Conservation (phyloP, 768 basidiomycete species). For the Cubamyces lactineus region DNA sequence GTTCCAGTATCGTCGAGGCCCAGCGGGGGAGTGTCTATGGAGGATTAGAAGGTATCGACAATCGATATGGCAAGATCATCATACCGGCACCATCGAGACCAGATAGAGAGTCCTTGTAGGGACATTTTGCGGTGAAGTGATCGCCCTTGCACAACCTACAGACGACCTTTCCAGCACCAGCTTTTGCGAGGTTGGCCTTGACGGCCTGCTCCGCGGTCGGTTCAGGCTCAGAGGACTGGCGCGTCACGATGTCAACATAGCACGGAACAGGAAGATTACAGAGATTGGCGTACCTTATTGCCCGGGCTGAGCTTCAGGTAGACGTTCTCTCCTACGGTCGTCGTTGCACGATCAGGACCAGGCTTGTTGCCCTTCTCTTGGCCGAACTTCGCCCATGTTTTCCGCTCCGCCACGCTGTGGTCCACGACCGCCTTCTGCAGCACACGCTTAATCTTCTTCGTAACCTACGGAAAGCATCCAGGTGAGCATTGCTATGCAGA, state of each 20-base stretch:
- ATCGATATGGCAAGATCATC: constrained; percentile 19
- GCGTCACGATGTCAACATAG: not conserved
- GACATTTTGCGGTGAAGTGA: constrained; percentile 98
- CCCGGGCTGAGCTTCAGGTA: constrained; percentile 60
- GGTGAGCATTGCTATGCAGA: not conserved
- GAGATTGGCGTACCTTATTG: constrained; percentile 52
- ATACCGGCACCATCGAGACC: constrained; percentile 65
- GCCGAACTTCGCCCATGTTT: constrained; percentile 94
- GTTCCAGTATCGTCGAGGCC: constrained; percentile 42
- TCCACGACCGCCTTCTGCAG: constrained; percentile 93
- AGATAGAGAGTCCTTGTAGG: constrained; percentile 92
- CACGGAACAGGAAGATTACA: constrained; percentile 17
- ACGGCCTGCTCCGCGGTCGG: constrained; percentile 63
- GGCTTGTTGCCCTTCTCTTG: constrained; percentile 83
- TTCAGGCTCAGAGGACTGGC: constrained; percentile 68
- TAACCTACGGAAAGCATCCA: constrained; percentile 57
- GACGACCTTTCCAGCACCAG: constrained; percentile 84
- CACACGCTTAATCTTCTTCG: constrained; percentile 81
- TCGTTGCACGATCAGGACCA: constrained; percentile 92
- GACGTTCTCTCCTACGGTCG: constrained; percentile 83
- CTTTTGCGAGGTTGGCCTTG: constrained; percentile 68
- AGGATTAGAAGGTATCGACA: not conserved
- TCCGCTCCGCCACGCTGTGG: constrained; percentile 90
- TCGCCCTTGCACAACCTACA: constrained; percentile 96
- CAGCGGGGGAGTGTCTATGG: constrained; percentile 42